phyloP scores from a whole-genome alignment of 2,329 filamentous ascomycete species.

The Anisogramma anomala region DNA sequence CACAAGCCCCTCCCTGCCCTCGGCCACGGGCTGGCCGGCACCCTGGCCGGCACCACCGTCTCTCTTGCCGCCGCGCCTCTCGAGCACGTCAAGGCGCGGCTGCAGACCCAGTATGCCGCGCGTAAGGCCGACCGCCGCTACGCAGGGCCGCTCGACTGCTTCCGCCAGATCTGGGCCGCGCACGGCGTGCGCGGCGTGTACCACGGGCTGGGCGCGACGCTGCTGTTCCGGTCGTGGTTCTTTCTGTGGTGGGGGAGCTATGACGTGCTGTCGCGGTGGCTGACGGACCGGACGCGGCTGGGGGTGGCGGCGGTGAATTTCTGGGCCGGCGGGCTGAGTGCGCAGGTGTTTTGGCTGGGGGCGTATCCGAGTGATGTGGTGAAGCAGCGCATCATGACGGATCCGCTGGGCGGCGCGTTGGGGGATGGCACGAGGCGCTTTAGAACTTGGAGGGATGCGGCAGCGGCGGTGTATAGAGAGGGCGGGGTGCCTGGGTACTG shows the following conservation, averaged over 20 bases:
- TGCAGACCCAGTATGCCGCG: constrained; percentile 88
- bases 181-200: constrained; percentile 77
- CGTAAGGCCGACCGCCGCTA: constrained; percentile 69
- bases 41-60: constrained; percentile 79
- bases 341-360: constrained; percentile 89
- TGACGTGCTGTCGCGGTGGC: constrained; percentile 62
- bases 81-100: constrained; percentile 78
- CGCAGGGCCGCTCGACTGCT: constrained; percentile 75
- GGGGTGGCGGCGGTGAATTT: constrained; percentile 81
- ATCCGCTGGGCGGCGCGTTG: constrained; percentile 63
- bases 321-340: constrained; percentile 88
- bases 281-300: constrained; percentile 56
- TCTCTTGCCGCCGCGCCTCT: constrained; percentile 87
- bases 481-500: constrained; percentile 72
- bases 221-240: constrained; percentile 86
- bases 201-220: constrained; percentile 71
- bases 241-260: constrained; percentile 99
- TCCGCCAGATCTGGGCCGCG: constrained; percentile 52
- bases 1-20: constrained; percentile 51
- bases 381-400: constrained; percentile 96
- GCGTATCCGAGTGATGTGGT: constrained; percentile 88
- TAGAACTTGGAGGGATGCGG: constrained; percentile 68
- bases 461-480: constrained; percentile 63
- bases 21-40: constrained; percentile 79
- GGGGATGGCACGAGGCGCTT: constrained; percentile 59